Evolutionary conservation across 2,329 filamentous ascomycete genomes (phyloP).

Genomic region (Thelonectria discophora): DNA sequence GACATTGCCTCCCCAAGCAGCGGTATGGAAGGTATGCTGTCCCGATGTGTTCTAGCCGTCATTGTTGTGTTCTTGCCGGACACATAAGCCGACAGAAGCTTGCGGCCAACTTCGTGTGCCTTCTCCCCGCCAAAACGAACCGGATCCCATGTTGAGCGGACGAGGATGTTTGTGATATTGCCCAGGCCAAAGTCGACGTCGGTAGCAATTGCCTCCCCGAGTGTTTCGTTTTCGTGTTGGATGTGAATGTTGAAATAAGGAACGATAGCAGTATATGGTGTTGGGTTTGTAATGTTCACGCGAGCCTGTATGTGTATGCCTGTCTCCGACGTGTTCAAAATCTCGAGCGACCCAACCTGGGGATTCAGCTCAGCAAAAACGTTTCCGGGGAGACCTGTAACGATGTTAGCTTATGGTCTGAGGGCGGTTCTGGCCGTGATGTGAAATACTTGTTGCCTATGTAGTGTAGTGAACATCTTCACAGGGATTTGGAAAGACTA

Average conservation of each 20-base stretch:
- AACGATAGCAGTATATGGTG: constrained; percentile 82
- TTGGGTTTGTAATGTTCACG: constrained; percentile 90
- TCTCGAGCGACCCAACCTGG: constrained; percentile 73
- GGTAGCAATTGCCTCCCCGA: constrained; percentile 77
- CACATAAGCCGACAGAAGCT: constrained; percentile 84
- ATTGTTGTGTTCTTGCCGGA: constrained; percentile 88
- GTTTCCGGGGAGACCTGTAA: constrained; percentile 66
- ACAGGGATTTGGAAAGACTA: constrained; percentile 43
- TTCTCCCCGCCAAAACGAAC: constrained; percentile 65
- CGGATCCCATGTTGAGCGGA: constrained; percentile 81
- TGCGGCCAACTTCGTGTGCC: constrained; percentile 69
- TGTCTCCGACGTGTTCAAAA: constrained; percentile 75
- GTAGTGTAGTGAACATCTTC: constrained; percentile 39
- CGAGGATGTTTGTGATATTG: constrained; percentile 73
- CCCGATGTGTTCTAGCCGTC: constrained; percentile 74
- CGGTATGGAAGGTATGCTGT: constrained; percentile 78
- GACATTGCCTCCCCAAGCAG: constrained; percentile 77
- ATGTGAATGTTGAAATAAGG: constrained; percentile 83
- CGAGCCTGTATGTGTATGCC: constrained; percentile 75
- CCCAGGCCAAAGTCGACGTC: constrained; percentile 73
- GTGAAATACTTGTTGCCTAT: constrained; percentile 45
- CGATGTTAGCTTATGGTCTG: constrained; percentile 46
- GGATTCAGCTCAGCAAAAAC: constrained; percentile 62
- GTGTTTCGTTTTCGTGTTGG: constrained; percentile 73
- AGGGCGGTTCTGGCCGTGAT: constrained; percentile 36